These are phyloP conservation scores for Nitzschia inconspicua DNA, from an alignment of 108 stramenopile species.

Conservation along the genomic window DNA sequence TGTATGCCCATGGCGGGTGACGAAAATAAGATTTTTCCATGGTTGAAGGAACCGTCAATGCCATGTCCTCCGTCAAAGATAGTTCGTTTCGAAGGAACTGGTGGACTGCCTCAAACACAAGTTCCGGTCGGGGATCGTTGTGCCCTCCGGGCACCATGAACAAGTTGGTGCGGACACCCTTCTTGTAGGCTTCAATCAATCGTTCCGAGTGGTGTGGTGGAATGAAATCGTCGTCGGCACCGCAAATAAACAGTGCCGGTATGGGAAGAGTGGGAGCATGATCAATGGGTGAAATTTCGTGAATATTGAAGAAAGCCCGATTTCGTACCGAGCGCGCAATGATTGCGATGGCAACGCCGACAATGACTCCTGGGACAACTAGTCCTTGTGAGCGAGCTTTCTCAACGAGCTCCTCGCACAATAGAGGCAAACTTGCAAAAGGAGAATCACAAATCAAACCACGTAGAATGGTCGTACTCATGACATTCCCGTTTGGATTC, in stretches of 20 bases:
- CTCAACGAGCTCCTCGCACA: constrained; percentile 93
- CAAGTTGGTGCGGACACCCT: constrained; percentile 82
- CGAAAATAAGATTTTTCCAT: constrained; percentile 43
- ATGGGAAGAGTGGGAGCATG: constrained; percentile 77
- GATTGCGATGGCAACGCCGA: constrained; percentile 68
- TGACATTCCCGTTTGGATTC: not conserved
- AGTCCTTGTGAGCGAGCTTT: constrained; percentile 79
- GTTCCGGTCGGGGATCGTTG: constrained; percentile 80
- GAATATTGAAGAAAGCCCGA: constrained; percentile 81
- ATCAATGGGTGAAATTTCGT: constrained; percentile 74
- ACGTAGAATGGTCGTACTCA: constrained; percentile 26
- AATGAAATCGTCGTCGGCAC: constrained; percentile 90
- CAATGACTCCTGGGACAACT: constrained; percentile 61
- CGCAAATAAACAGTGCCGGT: constrained; percentile 87
- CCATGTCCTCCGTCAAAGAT: constrained; percentile 46
- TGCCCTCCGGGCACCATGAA: constrained; percentile 92
- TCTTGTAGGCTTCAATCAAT: constrained; percentile 78
- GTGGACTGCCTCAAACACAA: constrained; percentile 81
- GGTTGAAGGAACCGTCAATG: constrained; percentile 36
- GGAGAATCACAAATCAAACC: constrained; percentile 91
- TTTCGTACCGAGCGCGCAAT: constrained; percentile 75
- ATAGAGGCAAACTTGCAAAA: constrained; percentile 77
- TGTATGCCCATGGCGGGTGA: constrained; percentile 16
- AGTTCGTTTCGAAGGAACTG: constrained; percentile 79
- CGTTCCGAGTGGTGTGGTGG: constrained; percentile 58